Base-by-base conservation (phyloP, 2,329 filamentous ascomycete species). In the Paraphoma chrysanthemicola region DNA sequence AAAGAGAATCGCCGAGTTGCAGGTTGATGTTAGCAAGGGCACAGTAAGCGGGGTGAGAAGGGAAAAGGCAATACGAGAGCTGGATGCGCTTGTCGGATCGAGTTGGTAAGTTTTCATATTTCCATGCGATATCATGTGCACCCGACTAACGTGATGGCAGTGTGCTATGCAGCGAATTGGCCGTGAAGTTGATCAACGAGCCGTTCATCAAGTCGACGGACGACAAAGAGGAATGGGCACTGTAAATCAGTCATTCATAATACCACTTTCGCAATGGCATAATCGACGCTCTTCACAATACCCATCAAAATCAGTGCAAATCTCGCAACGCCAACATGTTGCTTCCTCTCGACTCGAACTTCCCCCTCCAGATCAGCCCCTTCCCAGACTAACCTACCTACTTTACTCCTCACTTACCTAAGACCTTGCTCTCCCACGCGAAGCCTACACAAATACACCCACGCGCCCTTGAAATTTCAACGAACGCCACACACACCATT, bases 111-210 rank as follows among this genome's bases (percentile, higher is more conserved):
- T 82, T 31, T 23, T 49, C 5, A 11, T 29, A 7, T 36, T 6
- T 36, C 6, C 10, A 36, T 42, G 30, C n/a, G 3, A 45, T 18
- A 5, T 7, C 18, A 42, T 7, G 7, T 29, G 38, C 6, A 8
- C n/a, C 1, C 11, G 6, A 4, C 7, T 38, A 23, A 23, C 23
- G 23, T 5, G 17, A 43, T 28, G 8, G 9, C 44, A 95, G 93
- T 82, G 93, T 98, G 52, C 81, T 99, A 17, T 99, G 95, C 77
- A 93, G 93, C 72, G 95, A 99, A 63, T 87, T 96, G 78, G 95
- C 94, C 2, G 96, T 99, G 71, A 96, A 93, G 80, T 86, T 91
- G 70, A 92, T 99, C 56, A 92, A 97, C 68, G 92, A 97, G 79
- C 93, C 95, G 0, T 98, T 99, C 73, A 86, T 98, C 54, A 86